phyloP scores from a whole-genome alignment of 257 asterid genomes.

The Capsicum pubescens region DNA sequence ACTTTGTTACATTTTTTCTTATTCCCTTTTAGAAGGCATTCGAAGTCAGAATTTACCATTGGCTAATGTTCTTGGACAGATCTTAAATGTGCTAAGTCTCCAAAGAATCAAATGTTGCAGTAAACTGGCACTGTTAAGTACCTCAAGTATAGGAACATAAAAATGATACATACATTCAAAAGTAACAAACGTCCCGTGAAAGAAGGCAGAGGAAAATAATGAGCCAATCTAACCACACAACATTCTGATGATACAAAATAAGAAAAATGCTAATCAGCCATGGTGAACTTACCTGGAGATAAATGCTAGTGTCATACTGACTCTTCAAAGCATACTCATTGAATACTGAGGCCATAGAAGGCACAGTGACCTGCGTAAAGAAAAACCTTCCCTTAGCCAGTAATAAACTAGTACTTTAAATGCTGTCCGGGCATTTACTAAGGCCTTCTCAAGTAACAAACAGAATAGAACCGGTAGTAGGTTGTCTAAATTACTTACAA shows the following conservation, averaged over 20 bases:
- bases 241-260: background rate
- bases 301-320: conserved; percentile 96
- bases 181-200: background rate
- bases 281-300: conserved; percentile 74
- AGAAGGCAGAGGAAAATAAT: conserved; percentile 13
- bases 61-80: conserved; percentile 2
- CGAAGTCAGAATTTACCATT: background rate
- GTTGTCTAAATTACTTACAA: conserved; percentile 65
- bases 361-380: conserved; percentile 77
- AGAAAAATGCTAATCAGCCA: background rate
- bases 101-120: conserved; percentile 22
- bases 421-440: background rate
- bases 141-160: background rate
- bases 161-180: background rate
- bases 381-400: conserved; percentile 1
- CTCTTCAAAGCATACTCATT: conserved; percentile 98
- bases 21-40: conserved; percentile 3
- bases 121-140: conserved; percentile 11
- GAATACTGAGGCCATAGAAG: conserved; percentile 96
- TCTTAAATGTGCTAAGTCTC: background rate
- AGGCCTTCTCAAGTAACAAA: conserved; percentile 7
- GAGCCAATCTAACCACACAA: conserved; percentile 20
- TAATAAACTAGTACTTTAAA: conserved; percentile 2
- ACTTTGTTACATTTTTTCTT: background rate
- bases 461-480: background rate